phyloP scores from a whole-genome alignment of 2,329 filamentous ascomycete genomes.

The Calonectria hongkongensis region DNA sequence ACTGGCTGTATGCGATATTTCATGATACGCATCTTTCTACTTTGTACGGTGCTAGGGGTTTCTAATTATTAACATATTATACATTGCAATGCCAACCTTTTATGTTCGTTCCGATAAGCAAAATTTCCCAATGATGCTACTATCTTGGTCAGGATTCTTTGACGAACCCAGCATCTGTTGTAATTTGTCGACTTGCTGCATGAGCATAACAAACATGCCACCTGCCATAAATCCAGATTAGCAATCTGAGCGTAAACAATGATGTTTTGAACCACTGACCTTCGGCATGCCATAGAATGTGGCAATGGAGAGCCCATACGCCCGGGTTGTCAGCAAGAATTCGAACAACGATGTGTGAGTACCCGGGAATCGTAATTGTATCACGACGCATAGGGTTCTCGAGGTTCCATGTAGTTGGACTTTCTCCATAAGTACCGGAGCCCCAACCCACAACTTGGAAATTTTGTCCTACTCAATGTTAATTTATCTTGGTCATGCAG shows the following conservation, averaged over 20 bases:
- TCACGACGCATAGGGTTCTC: conserved; percentile 51
- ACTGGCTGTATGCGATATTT: too few species aligned
- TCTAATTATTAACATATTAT: background rate
- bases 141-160: background rate
- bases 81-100: background rate
- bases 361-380: conserved; percentile 67
- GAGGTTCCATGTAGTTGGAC: conserved; percentile 34
- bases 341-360: conserved; percentile 68
- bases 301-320: conserved; percentile 72
- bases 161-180: background rate
- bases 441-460: conserved; percentile 64
- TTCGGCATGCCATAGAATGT: conserved; percentile 71
- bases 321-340: conserved; percentile 71
- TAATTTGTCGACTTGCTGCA: conserved; percentile 5
- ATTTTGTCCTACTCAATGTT: conserved; percentile 61
- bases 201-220: conserved; percentile 18
- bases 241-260: background rate
- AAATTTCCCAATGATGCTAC: background rate
- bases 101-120: background rate
- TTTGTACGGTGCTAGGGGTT: background rate
- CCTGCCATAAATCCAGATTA: background rate
- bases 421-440: conserved; percentile 42
- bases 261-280: background rate
- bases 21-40: too few species aligned
- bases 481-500: background rate